A percentile compares a stretch with the other conserved stretches of the same genome.
These are phyloP conservation scores for Holtermannia corniformis DNA, from an alignment of 768 basidiomycete species.

Conservation along the genomic window DNA sequence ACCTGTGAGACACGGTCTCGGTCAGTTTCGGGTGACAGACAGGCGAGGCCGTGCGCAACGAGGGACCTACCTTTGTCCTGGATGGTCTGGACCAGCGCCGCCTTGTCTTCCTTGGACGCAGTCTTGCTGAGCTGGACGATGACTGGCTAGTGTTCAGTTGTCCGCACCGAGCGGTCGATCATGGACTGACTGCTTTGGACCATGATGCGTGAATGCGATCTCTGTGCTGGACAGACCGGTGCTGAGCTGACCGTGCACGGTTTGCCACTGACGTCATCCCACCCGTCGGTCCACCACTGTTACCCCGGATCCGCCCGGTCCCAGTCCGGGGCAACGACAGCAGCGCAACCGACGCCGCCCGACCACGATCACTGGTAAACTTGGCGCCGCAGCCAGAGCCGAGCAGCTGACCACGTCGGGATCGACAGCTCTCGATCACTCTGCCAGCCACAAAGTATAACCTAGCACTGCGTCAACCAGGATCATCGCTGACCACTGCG, in stretches of 20 bases:
- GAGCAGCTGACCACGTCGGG: too few species aligned
- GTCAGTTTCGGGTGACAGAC: background rate
- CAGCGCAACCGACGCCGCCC: too few species aligned
- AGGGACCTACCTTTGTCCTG: constrained; percentile 18
- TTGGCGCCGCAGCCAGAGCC: too few species aligned
- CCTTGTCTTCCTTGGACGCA: constrained; percentile 24
- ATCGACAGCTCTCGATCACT: too few species aligned
- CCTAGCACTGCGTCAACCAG: too few species aligned
- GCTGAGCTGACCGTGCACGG: background rate
- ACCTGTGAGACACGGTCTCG: constrained; percentile 2
- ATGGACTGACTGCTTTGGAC: background rate
- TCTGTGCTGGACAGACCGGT: background rate
- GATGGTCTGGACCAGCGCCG: constrained; percentile 16
- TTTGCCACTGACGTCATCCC: too few species aligned
- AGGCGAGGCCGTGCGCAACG: background rate
- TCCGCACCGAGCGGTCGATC: background rate
- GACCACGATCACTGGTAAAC: too few species aligned
- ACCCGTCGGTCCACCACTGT: too few species aligned
- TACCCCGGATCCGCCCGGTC: too few species aligned
- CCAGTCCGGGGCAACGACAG: too few species aligned
- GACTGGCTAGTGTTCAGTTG: constrained; percentile 5
- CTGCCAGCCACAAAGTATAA: too few species aligned
- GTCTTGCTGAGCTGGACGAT: constrained; percentile 31
- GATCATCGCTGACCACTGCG: too few species aligned
- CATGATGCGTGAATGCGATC: background rate